Base-by-base conservation (phyloP, 2,329 filamentous ascomycete species). In the Lachnellula suecica region DNA sequence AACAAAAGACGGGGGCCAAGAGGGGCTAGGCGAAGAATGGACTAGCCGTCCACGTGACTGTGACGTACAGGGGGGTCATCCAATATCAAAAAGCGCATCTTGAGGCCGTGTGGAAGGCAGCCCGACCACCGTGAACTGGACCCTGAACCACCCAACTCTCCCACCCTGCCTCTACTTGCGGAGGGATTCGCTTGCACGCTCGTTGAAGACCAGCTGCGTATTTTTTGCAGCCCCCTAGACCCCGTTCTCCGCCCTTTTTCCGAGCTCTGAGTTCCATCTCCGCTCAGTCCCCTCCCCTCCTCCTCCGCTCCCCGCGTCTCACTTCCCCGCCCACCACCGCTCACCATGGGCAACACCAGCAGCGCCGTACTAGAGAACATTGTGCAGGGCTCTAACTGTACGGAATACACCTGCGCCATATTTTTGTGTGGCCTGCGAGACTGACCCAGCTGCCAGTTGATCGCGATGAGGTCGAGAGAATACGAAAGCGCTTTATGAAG, bases 401-500 rank as follows among this genome's bases (percentile, higher is more conserved):
- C 72, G 59, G 35, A 20, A 17, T 13, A 53, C 42, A 50, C 42
- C 37, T 54, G 52, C 41, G 47, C 23, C 27, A 8, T 6, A 11
- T 37, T 20, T 25, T n/a, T n/a, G n/a, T n/a, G 40, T 9, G 48
- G 42, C 42, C 38, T 40, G 41, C 25, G 42, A 13, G 38, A 44
- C 54, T 58, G 42, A 62, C 44, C 41, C 40, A 8, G 42, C 20
- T 49, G 41, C 53, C 66, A 97, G 93, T 99, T 78, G 90, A 99
- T 77, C 87, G 89, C 71, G 94, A 99, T 67, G 94, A 99, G 73
- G 91, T 99, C 55, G 94, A 97, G 70, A 84, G 94, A 67, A 79
- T 99, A 70, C 84, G 91, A 68, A 99, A 99, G 79, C 84, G 93
- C 57, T 99, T 99, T 70, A 97, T 97, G 93, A 99, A 99, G 76